Evolutionary conservation across 495 filamentous ascomycete species (phyloP).

Genomic region (Paragyromitra xinjiangensis): DNA sequence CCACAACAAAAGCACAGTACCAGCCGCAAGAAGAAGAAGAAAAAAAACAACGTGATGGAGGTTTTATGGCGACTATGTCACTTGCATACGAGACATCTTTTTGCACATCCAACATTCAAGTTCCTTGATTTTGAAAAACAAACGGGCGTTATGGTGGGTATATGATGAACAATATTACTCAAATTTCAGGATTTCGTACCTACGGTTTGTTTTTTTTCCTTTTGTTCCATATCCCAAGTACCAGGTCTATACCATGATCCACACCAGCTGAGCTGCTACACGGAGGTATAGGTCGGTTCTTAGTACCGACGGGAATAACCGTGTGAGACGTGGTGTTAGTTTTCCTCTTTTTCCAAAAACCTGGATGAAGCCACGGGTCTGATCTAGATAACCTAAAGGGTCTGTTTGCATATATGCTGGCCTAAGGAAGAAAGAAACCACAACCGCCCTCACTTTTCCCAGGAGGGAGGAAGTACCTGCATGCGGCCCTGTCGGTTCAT

Average conservation of each 20-base stretch:
- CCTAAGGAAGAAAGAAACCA: not conserved
- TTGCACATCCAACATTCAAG: not conserved
- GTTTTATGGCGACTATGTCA: slow-evolving; percentile 8
- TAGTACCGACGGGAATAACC: not conserved
- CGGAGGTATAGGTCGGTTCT: not conserved
- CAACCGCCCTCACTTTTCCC: slow-evolving; percentile 16
- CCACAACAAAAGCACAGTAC: not conserved
- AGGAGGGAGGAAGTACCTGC: not conserved
- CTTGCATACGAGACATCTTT: not conserved
- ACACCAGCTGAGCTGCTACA: too few species aligned
- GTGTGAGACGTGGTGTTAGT: not conserved
- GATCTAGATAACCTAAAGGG: too few species aligned
- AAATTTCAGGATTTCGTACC: not conserved
- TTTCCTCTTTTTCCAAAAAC: too few species aligned
- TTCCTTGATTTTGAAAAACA: not conserved
- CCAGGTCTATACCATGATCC: not conserved
- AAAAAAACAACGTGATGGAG: not conserved
- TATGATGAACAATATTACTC: not conserved
- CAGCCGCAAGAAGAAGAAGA: not conserved
- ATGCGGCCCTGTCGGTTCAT: not conserved
- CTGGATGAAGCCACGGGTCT: not conserved
- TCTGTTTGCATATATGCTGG: not conserved
- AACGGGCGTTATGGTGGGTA: not conserved
- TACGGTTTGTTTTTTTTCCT: not conserved
- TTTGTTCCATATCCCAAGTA: not conserved